Base-by-base conservation (phyloP, 208 protist genomes). In the Leishmania martiniquensis region DNA sequence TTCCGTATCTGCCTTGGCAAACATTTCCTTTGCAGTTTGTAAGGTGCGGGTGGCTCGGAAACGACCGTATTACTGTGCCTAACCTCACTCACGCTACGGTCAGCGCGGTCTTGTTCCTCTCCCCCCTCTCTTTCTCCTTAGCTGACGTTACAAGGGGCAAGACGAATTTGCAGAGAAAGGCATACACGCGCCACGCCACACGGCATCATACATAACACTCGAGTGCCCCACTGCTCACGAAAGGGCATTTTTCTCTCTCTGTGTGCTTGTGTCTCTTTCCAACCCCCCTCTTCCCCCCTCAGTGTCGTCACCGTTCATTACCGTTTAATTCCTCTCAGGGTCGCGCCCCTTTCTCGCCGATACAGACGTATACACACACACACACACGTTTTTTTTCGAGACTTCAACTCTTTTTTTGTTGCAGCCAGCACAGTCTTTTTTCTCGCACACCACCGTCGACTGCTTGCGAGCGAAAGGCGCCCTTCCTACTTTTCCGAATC, bases 391-490 rank as follows among this genome's bases (percentile, higher is more conserved):
- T 22, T 51, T 69, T 67, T 69, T 9, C 20, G 42, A 42, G 32
- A 29, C 54, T 76, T 76, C 49, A 44, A 10, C 52, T 72, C 29
- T 65, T 45, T 73, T 49, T 65, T 44, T 55, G 17, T 72, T 79
- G 12, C n/a, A n/a, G n/a, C 59, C 44, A 47, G 81, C 45, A 54
- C 57, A 22, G 63, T 32, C 25, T 12, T 29, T 20, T 55, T 82
- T 54, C 4, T 17, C 45, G 44, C 25, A 39, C 72, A 13, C 47
- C 3, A 45, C 51, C 83, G 75, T 67, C 25, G 71, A 76, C 69
- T 62, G 62, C 39, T 29, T 74, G 39, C n/a, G 29, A 20, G 62
- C 22, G 34, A 25, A 47, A 29, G 42, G 65, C 7, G 0, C 51
- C 5, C n/a, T 32, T 51, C 25, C 2, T 67, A 20, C 25, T 37